Evolutionary conservation across 208 protist species (phyloP), one percentile per base, ranked within the genome.

Genomic region (Pavlovales sp.): DNA sequence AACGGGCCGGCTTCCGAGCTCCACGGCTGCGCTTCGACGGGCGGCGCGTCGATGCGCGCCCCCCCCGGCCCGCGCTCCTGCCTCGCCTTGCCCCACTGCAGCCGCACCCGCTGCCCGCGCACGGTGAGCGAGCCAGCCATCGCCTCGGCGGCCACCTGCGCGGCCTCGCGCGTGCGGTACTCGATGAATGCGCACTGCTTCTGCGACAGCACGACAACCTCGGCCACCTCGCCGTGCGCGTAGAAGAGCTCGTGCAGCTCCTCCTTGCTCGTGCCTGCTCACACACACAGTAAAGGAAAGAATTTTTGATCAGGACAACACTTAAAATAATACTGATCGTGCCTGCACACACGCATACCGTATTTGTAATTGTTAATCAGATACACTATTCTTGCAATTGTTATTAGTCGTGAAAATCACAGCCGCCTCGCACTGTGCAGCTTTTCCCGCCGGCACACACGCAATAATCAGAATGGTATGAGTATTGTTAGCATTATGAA

Each of bases 131-230:
- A 57, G 47, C 66, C 8, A 22, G 71, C 2, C 11, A 92, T 83
- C 78, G 75, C 84, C 11, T 26, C 46, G 39, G 75, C 84, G 32
- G 90, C 90, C 20, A 39, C 76, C 83, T 92, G 79, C 0, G 90
- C 90, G 10, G 79, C 37, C 46, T 80, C 67, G 79, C 90, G 90
- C 41, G 76, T 75, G 0, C 71, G 30, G 81, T 77, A 92, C 37
- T 79, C 57, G 42, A 91, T 83, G 76, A 92, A 86, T 1, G 90
- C 90, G 76, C 90, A 92, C 66, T 86, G 89, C n/a, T 42, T 40
- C 57, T 81, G 34, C 18, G 39, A 0, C 47, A 89, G 34, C 30
- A 92, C 57, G 39, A 67, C 66, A 5, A 89, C 36, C 46, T 66
- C 37, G 41, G 0, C 18, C 0, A 92, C 82, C 57, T 92, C 90